Conservation (phyloP, 2,329 filamentous ascomycete genomes). For the Tolypocladium tundrense region DNA sequence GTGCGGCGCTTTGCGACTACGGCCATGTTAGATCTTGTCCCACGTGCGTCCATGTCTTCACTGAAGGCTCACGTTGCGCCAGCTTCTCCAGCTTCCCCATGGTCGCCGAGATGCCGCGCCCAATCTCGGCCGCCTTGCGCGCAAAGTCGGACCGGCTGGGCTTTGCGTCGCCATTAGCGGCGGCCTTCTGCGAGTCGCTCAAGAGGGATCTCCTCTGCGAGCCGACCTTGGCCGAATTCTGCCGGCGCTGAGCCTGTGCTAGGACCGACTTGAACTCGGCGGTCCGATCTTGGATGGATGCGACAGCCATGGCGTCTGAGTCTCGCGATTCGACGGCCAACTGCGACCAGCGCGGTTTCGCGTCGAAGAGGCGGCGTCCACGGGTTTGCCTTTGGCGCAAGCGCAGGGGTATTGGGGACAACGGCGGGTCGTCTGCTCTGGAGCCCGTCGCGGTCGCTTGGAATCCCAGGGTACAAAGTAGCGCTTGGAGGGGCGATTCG, state of each 20-base stretch:
- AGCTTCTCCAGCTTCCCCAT: conserved; percentile 94
- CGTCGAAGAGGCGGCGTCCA: not conserved
- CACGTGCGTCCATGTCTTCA: not conserved
- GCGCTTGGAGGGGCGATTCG: not conserved
- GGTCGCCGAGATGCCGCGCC: conserved; percentile 78
- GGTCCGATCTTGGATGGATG: conserved; percentile 92
- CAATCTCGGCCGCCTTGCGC: conserved; percentile 81
- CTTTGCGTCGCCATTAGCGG: conserved; percentile 41
- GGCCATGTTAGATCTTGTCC: conserved; percentile 3
- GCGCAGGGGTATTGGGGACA: not conserved
- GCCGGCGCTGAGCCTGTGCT: conserved; percentile 69
- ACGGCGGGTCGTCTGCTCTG: not conserved
- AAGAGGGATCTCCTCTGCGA: conserved; percentile 74
- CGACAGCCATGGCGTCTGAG: conserved; percentile 42
- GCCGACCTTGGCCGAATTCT: conserved; percentile 66
- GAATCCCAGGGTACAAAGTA: too few species aligned
- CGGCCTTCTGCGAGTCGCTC: conserved; percentile 60
- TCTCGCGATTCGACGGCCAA: conserved; percentile 9
- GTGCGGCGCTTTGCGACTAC: conserved; percentile 89
- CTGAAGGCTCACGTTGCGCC: conserved; percentile 57
- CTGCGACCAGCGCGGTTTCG: conserved; percentile 25
- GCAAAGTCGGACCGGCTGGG: conserved; percentile 83
- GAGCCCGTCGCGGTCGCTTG: not conserved
- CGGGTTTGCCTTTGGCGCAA: not conserved
- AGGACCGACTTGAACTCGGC: conserved; percentile 91